These are phyloP conservation scores for Chimonanthus praecox DNA, from an alignment of 164 flowering plant species.

Conservation along the genomic window DNA sequence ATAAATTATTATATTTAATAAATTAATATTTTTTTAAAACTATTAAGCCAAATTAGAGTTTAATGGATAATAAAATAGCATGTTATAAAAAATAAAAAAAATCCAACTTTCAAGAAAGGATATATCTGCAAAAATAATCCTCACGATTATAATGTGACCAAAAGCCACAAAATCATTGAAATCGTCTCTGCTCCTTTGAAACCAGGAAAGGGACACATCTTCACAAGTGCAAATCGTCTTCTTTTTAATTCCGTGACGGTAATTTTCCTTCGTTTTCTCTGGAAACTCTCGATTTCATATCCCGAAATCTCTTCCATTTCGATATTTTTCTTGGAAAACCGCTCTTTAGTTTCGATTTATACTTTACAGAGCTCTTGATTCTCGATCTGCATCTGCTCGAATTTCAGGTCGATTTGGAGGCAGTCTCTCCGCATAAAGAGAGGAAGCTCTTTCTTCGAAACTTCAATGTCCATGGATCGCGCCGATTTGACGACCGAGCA, in stretches of 20 bases:
- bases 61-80: no score
- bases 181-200: neutral
- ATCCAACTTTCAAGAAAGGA: no score
- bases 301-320: neutral
- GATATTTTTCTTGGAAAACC: neutral
- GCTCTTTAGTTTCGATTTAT: neutral
- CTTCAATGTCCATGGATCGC: conserved; percentile 12
- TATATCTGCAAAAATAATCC: no score
- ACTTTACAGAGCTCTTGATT: neutral
- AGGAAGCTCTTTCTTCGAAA: neutral
- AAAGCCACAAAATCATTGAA: neutral
- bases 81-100: no score
- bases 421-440: neutral
- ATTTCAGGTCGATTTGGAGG: conserved; percentile 1
- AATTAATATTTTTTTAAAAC: no score
- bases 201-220: neutral
- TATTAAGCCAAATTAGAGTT: no score
- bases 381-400: conserved; percentile 2
- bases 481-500: conserved; percentile 25
- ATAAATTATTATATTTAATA: no score
- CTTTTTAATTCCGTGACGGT: neutral
- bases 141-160: no score
- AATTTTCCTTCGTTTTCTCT: neutral
- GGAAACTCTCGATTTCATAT: neutral
- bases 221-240: no score